phyloP scores from a whole-genome alignment of 129 eudicot species.

The Centrapalus pauciflorus region DNA sequence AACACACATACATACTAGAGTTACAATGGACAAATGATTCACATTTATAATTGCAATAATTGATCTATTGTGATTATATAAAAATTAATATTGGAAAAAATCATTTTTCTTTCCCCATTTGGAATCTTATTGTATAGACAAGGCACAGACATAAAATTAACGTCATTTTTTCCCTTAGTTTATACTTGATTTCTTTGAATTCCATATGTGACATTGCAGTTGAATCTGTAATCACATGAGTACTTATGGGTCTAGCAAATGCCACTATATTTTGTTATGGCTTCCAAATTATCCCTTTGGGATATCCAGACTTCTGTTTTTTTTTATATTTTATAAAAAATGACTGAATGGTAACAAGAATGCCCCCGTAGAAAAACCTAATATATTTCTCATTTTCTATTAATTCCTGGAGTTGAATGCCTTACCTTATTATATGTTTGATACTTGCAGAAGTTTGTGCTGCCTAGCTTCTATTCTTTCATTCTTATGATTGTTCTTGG shows the following conservation, averaged over 20 bases:
- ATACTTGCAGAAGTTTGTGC: slow-evolving; percentile 45
- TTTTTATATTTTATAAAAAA: neutral
- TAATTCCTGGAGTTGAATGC: neutral
- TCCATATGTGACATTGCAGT: neutral
- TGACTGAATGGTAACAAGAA: neutral
- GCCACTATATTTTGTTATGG: neutral
- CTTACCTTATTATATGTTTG: neutral
- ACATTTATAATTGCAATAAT: neutral
- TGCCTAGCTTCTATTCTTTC: slow-evolving; percentile 47
- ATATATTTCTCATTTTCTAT: neutral
- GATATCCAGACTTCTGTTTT: neutral
- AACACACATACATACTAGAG: neutral
- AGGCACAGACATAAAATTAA: neutral
- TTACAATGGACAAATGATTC: slow-evolving; percentile 5
- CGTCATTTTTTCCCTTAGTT: neutral
- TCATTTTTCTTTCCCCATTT: no score
- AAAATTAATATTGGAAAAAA: slow-evolving; percentile 5
- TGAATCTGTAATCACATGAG: neutral
- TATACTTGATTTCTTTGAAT: neutral
- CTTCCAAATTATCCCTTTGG: neutral
- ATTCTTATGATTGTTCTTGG: slow-evolving; percentile 56
- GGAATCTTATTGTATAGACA: neutral
- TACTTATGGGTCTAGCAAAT: neutral
- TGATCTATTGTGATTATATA: neutral
- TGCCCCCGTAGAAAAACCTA: neutral